A percentile compares a stretch with the other conserved stretches of the same genome.
Evolutionary conservation across 2,329 filamentous ascomycete species (phyloP).

Genomic region (Chalaropsis thielavioides): DNA sequence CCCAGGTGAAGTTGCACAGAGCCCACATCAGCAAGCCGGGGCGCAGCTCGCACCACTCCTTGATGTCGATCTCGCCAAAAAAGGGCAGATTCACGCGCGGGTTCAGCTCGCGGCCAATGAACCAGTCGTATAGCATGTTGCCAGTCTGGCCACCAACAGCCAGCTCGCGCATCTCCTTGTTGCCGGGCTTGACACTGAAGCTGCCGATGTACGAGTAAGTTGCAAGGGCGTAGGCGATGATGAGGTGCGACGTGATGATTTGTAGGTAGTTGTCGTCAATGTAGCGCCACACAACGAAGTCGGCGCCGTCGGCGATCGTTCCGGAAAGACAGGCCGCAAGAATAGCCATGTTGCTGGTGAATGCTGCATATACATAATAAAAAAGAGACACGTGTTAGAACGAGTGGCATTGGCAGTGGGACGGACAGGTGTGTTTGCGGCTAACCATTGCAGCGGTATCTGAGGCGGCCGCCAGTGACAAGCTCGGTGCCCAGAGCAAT

Average conservation of each 20-base stretch:
- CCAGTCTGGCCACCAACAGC: constrained; percentile 69
- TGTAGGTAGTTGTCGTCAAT: constrained; percentile 84
- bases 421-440: not conserved
- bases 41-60: constrained; percentile 78
- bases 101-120: constrained; percentile 90
- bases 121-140: constrained; percentile 88
- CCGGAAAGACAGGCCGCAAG: constrained; percentile 58
- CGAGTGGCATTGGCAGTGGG: not conserved
- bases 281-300: constrained; percentile 83
- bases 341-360: constrained; percentile 59
- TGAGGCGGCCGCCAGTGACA: constrained; percentile 54
- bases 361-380: constrained; percentile 50
- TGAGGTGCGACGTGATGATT: constrained; percentile 66
- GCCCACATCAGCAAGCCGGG: constrained; percentile 85
- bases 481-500: constrained; percentile 58
- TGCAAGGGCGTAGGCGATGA: constrained; percentile 59
- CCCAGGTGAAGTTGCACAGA: constrained; percentile 68
- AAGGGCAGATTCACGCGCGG: constrained; percentile 66
- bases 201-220: constrained; percentile 69
- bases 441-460: constrained; percentile 68
- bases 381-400: not conserved
- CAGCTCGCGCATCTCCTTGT: constrained; percentile 58
- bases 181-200: constrained; percentile 66
- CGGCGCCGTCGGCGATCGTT: constrained; percentile 59
- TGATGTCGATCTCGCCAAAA: constrained; percentile 78